Base-by-base conservation (phyloP, 2,329 filamentous ascomycete species). In the Ascochyta rabiei region DNA sequence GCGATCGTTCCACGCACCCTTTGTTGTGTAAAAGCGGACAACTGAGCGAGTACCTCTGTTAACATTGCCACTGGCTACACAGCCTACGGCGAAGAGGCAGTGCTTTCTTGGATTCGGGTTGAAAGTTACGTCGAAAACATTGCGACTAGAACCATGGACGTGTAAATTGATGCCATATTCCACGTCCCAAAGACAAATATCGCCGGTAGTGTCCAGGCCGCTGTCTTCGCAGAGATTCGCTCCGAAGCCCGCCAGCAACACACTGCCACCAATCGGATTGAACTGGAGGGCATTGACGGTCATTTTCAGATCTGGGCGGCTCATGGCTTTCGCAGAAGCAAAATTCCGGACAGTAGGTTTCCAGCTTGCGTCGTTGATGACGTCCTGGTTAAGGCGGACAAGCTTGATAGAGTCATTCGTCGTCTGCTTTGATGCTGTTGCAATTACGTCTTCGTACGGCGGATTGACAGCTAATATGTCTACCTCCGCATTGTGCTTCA, bases 121-220 rank as follows among this genome's bases (percentile, higher is more conserved):
- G 80, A 84, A 88, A 1, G 81, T 76, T 2, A 83, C 73, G 59
- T 87, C 84, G 61, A 86, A 86, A 0, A 86, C 79, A 53, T 83
- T 84, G 31, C 80, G 80, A 1, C 79, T 79, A 15, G 78, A 76
- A 1, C 79, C 79, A 10, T 72, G 69, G 0, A 85, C 67, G n/a
- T 71, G 61, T 1, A 82, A 59, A 21, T 75, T 63, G 9, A 69
- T 61, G 3, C 75, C 69, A 30, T 79, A 76, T 13, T 72, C 64
- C 3, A 84, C 62, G 56, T 81, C 77, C 83, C 83, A 87, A 1
- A 85, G 59, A 35, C 78, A 80, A 9, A 85, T 75, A 54, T 85
- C 80, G 2, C 85, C 85, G 31, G 75, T 75, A 6, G 70, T 74
- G 16, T 77, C 71, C 8, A 71, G 61, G 6, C 76, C 69, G 33